phyloP scores from a whole-genome alignment of 2,329 filamentous ascomycete genomes.

The Apiospora marii region DNA sequence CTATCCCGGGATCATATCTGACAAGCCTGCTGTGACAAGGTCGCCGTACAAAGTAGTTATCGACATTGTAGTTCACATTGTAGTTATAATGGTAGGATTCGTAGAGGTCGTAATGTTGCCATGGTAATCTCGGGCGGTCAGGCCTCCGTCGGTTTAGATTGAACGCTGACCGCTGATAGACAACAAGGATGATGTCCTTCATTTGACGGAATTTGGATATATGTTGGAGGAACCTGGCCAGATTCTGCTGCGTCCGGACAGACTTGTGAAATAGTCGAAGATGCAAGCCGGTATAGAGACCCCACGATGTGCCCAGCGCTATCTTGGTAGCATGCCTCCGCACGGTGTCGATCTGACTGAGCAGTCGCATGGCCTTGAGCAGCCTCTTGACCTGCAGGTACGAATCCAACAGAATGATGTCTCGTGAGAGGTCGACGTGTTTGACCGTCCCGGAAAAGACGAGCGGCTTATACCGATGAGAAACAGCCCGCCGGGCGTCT shows the following conservation, averaged over 20 bases:
- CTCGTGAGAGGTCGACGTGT: slow-evolving; percentile 53
- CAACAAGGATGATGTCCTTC: slow-evolving; percentile 52
- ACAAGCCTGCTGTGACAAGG: slow-evolving; percentile 47
- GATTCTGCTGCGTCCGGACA: slow-evolving; percentile 49
- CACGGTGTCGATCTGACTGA: slow-evolving; percentile 54
- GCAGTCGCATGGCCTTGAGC: slow-evolving; percentile 53
- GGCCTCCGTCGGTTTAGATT: slow-evolving; percentile 39
- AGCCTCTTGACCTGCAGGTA: slow-evolving; percentile 56
- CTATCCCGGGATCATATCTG: slow-evolving; percentile 37
- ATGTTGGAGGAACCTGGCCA: slow-evolving; percentile 50
- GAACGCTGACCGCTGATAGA: slow-evolving; percentile 58
- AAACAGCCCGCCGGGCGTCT: slow-evolving; percentile 52
- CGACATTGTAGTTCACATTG: slow-evolving; percentile 55
- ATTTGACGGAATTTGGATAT: slow-evolving; percentile 51
- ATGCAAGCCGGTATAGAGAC: slow-evolving; percentile 54
- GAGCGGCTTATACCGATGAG: slow-evolving; percentile 53
- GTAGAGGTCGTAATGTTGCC: slow-evolving; percentile 50
- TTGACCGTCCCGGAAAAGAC: slow-evolving; percentile 55
- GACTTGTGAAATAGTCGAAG: slow-evolving; percentile 54
- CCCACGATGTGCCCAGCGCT: slow-evolving; percentile 56
- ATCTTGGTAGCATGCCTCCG: slow-evolving; percentile 50
- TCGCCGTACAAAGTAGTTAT: slow-evolving; percentile 49
- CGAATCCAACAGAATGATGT: slow-evolving; percentile 56
- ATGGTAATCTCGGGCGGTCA: slow-evolving; percentile 33
- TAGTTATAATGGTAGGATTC: slow-evolving; percentile 56